Conservation (phyloP, 1,284 basidiomycete genomes). For the Cutaneotrichosporon cavernicola region DNA sequence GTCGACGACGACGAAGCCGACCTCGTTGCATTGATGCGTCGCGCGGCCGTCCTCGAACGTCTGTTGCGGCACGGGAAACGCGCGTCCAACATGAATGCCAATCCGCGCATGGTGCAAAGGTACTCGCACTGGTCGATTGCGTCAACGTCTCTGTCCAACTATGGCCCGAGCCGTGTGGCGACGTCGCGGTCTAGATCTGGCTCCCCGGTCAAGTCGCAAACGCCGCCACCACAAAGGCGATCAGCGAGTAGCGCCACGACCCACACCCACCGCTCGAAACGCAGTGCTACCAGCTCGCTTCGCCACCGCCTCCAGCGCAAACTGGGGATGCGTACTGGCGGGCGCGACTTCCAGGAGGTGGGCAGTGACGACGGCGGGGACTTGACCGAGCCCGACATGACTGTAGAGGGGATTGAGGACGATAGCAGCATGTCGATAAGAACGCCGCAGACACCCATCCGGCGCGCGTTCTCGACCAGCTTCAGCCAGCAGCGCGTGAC, state of each 20-base stretch:
- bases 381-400: not conserved
- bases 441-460: constrained; percentile 17
- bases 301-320: constrained; percentile 6
- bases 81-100: constrained; percentile 20
- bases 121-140: constrained; percentile 14
- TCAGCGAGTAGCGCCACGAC: constrained; percentile 1
- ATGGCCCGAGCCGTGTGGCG: constrained; percentile 1
- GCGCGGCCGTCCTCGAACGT: constrained; percentile 43
- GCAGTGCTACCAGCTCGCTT: constrained; percentile 4
- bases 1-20: constrained; percentile 38
- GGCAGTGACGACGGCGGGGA: constrained; percentile 16
- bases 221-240: not conserved
- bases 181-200: constrained; percentile 1
- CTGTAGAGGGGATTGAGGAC: constrained; percentile 13
- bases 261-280: constrained; percentile 3
- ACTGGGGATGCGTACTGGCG: not conserved
- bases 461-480: constrained; percentile 17
- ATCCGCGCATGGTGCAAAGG: constrained; percentile 11
- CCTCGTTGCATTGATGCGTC: constrained; percentile 32
- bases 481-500: constrained; percentile 5
- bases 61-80: constrained; percentile 42
- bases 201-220: not conserved
- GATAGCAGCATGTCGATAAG: constrained; percentile 13
- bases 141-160: constrained; percentile 7
- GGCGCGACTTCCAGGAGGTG: constrained; percentile 10